A percentile compares a stretch with the other conserved stretches of the same genome.
These are phyloP conservation scores for Paratinospora sagittata DNA, from an alignment of 164 flowering plant genomes.

Conservation along the genomic window DNA sequence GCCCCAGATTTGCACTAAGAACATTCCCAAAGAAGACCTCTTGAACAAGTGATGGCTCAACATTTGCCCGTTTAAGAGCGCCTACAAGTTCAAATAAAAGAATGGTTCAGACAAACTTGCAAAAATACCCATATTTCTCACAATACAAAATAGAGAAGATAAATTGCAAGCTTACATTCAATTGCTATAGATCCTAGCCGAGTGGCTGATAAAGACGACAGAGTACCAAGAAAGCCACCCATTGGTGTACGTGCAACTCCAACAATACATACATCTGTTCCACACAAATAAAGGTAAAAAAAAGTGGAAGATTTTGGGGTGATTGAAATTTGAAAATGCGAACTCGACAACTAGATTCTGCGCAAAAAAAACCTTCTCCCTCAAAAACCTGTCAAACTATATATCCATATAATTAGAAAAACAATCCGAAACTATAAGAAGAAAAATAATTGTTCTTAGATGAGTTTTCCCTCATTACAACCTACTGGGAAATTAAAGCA, in stretches of 20 bases:
- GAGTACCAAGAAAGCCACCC: slow-evolving; percentile 85
- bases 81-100: slow-evolving; percentile 27
- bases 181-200: slow-evolving; percentile 88
- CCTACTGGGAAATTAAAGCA: no score
- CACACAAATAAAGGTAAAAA: no score
- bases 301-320: background rate
- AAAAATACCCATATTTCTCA: background rate
- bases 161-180: slow-evolving; percentile 39
- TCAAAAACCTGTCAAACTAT: no score
- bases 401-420: no score
- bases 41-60: slow-evolving; percentile 95
- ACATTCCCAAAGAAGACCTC: slow-evolving; percentile 98
- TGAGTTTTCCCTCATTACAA: no score
- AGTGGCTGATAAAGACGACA: slow-evolving; percentile 82
- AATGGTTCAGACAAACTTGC: background rate
- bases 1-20: slow-evolving; percentile 89
- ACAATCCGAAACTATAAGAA: no score
- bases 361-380: no score
- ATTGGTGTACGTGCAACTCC: slow-evolving; percentile 97
- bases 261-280: slow-evolving; percentile 87
- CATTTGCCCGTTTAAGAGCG: slow-evolving; percentile 80
- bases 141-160: slow-evolving; percentile 11
- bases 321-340: background rate
- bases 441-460: no score
- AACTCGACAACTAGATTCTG: background rate